phyloP scores from a whole-genome alignment of 73 alveolate species.

The Blepharisma stoltei region DNA sequence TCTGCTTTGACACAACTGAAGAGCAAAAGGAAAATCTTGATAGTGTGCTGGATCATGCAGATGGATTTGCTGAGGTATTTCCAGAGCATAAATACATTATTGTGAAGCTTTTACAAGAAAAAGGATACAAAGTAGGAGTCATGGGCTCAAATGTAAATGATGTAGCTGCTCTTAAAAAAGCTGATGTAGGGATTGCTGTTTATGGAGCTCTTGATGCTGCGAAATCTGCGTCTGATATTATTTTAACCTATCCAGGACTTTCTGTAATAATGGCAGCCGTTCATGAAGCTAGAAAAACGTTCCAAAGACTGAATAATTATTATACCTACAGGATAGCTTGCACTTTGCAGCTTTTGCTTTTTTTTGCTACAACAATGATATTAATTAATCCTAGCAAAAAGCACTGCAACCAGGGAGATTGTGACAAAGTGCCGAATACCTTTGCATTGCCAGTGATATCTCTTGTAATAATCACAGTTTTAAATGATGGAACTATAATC shows the following conservation, averaged over 20 bases:
- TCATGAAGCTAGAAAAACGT: neutral
- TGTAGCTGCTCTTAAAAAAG: slow-evolving; percentile 59
- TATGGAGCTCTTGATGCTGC: slow-evolving; percentile 65
- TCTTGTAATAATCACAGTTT: slow-evolving; percentile 9
- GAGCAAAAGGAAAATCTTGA: neutral
- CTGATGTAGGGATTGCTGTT: slow-evolving; percentile 70
- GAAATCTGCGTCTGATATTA: slow-evolving; percentile 58
- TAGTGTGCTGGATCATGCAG: neutral
- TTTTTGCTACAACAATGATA: neutral
- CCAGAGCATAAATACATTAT: slow-evolving; percentile 26
- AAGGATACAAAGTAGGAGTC: slow-evolving; percentile 40
- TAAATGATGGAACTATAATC: slow-evolving; percentile 1
- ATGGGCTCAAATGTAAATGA: slow-evolving; percentile 64
- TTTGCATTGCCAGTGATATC: neutral
- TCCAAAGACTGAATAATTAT: slow-evolving; percentile 16
- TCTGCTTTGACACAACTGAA: neutral
- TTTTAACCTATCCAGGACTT: slow-evolving; percentile 5
- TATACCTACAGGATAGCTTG: neutral
- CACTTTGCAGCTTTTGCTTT: slow-evolving; percentile 29
- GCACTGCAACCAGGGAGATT: neutral
- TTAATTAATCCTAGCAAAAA: neutral
- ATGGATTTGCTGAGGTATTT: slow-evolving; percentile 26
- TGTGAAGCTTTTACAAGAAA: neutral
- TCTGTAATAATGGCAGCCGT: neutral
- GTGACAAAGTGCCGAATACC: neutral